Evolutionary conservation across 805 yeast species (phyloP), one percentile per base, ranked within the genome.

Genomic region (Cyberlindnera maclurae): DNA sequence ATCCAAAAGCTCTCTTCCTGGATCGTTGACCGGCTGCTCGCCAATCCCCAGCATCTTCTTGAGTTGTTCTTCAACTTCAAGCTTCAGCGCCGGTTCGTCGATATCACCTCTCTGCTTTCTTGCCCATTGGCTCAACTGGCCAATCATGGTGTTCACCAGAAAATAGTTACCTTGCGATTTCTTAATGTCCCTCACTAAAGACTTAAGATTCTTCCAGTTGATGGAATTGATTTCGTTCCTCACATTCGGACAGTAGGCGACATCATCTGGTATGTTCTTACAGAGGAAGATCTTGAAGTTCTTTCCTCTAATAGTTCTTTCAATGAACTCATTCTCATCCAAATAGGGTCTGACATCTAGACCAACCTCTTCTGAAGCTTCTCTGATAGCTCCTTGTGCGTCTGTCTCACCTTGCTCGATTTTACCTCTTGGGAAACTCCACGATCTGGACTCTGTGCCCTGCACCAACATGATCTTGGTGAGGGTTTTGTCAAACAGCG

Each of bases 371-470:
- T 93, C 99, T 45, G 72, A 73, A 16, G 85, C 88, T 58, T 93
- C 99, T 52, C 99, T 74, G 12, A 86, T 62, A 5, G 97, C 97
- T 65, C 98, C 94, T 38, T 75, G 79, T 5, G 77, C 71, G 59
- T 93, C 98, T 12, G 78, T 67, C 64, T 93, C 99, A 55, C 81
- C 94, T 57, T 93, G 89, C 29, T 94, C 85, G 41, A 93, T 93
- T 61, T 93, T 93, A 5, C 99, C 99, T 58, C 96, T 70, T 5
- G 99, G 99, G 54, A 93, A 93, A 7, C 96, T 83, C 97, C 97
- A 93, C 1, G 82, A 63, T n/a, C 70, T 58, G 11, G 88, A 73
- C 46, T 85, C 94, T 36, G 79, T 78, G 4, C 96, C 97, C 55
- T 85, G 79, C 5, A 93, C 95, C 46, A 93, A 63, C 22, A 94